These are phyloP conservation scores for Psilocybe cubensis DNA, from an alignment of 768 basidiomycete genomes.

Conservation along the genomic window DNA sequence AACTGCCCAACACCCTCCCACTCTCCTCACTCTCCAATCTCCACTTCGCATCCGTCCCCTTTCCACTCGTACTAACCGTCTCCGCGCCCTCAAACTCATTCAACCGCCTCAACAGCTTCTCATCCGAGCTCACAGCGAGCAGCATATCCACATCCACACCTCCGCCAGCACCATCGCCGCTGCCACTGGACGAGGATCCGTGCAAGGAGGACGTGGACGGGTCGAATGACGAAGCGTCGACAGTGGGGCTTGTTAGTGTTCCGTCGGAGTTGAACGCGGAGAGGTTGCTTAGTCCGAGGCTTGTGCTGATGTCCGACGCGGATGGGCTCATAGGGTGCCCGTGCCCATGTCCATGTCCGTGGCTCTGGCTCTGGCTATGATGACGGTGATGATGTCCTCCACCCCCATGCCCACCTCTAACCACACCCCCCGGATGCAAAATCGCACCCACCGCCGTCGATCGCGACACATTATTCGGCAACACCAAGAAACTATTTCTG, in stretches of 20 bases:
- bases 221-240: no score
- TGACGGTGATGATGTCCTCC: neutral
- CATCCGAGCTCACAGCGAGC: slow-evolving; percentile 72
- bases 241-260: neutral
- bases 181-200: no score
- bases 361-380: no score
- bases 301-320: neutral
- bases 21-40: slow-evolving; percentile 43
- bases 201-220: no score
- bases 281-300: neutral
- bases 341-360: slow-evolving; percentile 11
- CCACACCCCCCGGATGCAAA: slow-evolving; percentile 64
- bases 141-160: slow-evolving; percentile 54
- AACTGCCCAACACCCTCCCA: slow-evolving; percentile 29
- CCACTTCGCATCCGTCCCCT: slow-evolving; percentile 85
- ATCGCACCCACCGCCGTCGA: slow-evolving; percentile 86
- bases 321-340: neutral
- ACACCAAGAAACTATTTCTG: slow-evolving; percentile 76
- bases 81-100: slow-evolving; percentile 76
- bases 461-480: slow-evolving; percentile 83
- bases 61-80: slow-evolving; percentile 71
- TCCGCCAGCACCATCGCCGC: slow-evolving; percentile 22
- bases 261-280: neutral
- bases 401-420: slow-evolving; percentile 33
- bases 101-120: slow-evolving; percentile 75